Evolutionary conservation across 1,139 yeast genomes (phyloP), one percentile per base, ranked within the genome.

Genomic region (Pichia sp.): DNA sequence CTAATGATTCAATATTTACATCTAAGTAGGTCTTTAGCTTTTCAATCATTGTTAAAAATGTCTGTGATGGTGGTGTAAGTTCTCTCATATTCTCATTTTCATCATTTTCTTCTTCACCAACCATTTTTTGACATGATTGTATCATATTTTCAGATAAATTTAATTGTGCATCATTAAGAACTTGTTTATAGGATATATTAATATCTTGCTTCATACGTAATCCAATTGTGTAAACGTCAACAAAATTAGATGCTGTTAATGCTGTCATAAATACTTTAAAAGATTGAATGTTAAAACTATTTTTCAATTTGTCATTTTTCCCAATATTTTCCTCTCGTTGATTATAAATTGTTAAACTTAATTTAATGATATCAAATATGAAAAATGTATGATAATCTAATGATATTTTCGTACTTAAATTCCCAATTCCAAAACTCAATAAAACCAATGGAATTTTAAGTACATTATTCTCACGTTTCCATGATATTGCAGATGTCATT

Each of bases 361-460:
- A 68, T 1, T 71, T 68, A 23, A 71, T 67, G 30, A 84, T 62
- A 26, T 74, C 73, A 1, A 80, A 76, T 46, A 90, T 75, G 18
- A 86, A 76, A 65, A 92, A 88, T 24, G 86, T 79, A 61, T 90
- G 96, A 61, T 81, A 87, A 61, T 92, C 97, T 59, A 90, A 79
- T 0, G 92, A 80, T 9, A 81, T 68, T 59, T 83, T 84, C 11
- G 78, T 61, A 39, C 80, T 79, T 20, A 87, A 57, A 12, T 72
- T 68, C 2, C 71, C 79, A 40, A 87, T 64, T 0, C 84, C 82
- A 4, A 79, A 70, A 0, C 84, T 74, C 4, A 85, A 64, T 20
- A 82, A 74, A 9, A 90, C 81, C 49, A 86, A 65, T 0, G 97
- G 97, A 11, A 83, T 77, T 32, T 73, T 78, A 26, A 73, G 65